Base-by-base conservation (phyloP, 2,329 filamentous ascomycete genomes). In the Ceratocystis albifundus region DNA sequence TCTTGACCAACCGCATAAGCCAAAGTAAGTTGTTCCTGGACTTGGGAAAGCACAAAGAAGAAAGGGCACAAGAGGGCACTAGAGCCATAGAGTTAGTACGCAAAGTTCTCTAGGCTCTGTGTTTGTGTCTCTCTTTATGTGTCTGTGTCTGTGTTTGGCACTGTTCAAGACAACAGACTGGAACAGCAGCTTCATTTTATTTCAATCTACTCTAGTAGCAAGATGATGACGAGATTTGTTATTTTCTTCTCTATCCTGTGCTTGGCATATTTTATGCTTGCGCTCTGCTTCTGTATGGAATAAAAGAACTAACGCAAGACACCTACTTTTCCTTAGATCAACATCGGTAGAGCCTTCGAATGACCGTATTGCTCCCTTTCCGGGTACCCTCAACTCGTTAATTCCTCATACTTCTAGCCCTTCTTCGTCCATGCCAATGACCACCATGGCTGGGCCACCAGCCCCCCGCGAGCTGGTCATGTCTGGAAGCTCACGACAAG, bases 401-500 rank as follows among this genome's bases (percentile, higher is more conserved):
- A 50, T 50, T 36, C 72, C 77, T 68, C 74, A 74, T 69, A 83
- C 83, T 78, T 78, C 80, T 70, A 77, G 79, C 69, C 73, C 77
- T 64, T 76, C 78, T 68, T 74, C 64, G 20, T 61, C 64, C 12
- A 68, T 68, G 66, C 64, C 66, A 20, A 28, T 64, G 36, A 66
- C 66, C 30, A 64, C 66, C 28, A 61, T 65, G 22, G 50, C 50
- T 20, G 61, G 64, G n/a, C 65, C 64, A 7, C 66, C 59, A 28
- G 48, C 66, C 17, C 72, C 76, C 53, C 73, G 75, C 53, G 77
- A 75, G 71, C 74, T 73, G 69, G 77, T 78, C 67, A 72, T 74
- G 65, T 71, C 72, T 53, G 77, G 76, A 68, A 75, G 73, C 48
- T 69, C 77, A 22, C 84, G 92, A 71, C 96, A 88, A 66, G 88